Evolutionary conservation across 768 basidiomycete species (phyloP), one percentile per base, ranked within the genome.

Genomic region (Clitopilus passeckerianus): DNA sequence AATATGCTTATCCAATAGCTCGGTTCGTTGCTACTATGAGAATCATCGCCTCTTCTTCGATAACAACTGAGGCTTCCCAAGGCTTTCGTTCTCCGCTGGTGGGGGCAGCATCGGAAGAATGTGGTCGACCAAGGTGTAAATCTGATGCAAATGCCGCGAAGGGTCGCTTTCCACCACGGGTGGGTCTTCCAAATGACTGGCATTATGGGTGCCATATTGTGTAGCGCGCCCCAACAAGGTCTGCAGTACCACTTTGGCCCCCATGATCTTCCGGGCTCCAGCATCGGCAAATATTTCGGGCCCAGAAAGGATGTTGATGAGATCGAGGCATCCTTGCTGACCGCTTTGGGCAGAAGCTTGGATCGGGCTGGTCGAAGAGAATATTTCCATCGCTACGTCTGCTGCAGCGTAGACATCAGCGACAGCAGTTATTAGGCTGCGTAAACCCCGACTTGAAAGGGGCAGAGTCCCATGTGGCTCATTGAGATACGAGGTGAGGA

Each of bases 341-440:
- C 80, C 69, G 10, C 67, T 69, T 59, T 75, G 73, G 5, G 83
- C 83, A 8, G 82, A 75, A 2, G 70, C 63, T 53, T 72, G 73
- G 5, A 77, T 72, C 15, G 74, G 62, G 63, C 77, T 74, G 15
- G 69, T 66, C 33, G 72, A 75, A 0, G 81, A 74, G 59, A 74
- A 78, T 14, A 73, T 61, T 59, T 71, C 70, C 54, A 77, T 74
- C 7, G 81, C 79, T 6, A 75, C 68, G 57, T 82, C 77, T 0
- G 84, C 75, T 61, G 80, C 87, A 0, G 73, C 76, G 66, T 86
- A 87, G 23, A 87, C 67, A 61, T 89, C 81, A 12, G 78, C 77
- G 8, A 83, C 68, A 7, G 79, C 74, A 5, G 63, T 65, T 0
- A 80, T 71, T 16, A 89, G 65, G 14, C 67, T 60, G 8, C 80